Evolutionary conservation across 75 land plant genomes (phyloP).

Genomic region (Pinus albicaulis): DNA sequence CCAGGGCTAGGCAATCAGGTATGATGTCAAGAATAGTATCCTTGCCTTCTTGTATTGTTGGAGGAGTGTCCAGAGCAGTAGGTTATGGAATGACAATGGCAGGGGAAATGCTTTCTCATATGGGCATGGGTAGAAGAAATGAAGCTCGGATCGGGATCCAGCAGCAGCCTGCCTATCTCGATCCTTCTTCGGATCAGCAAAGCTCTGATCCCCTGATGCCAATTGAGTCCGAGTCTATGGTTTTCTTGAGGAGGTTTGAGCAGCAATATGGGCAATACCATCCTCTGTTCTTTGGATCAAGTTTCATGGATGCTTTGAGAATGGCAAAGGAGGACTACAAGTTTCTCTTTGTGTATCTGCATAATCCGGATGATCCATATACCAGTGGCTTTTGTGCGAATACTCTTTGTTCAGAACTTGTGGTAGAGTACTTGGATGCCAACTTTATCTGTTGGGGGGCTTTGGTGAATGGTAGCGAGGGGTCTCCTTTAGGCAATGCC

Average conservation of each 20-base stretch:
- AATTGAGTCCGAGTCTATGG: slow-evolving; percentile 23
- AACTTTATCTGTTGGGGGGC: slow-evolving; percentile 65
- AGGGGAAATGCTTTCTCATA: slow-evolving; percentile 6
- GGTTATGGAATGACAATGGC: slow-evolving; percentile 26
- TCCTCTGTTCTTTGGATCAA: slow-evolving; percentile 45
- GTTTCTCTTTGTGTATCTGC: slow-evolving; percentile 52
- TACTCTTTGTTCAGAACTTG: slow-evolving; percentile 46
- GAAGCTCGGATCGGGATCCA: slow-evolving; percentile 2
- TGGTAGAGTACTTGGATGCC: slow-evolving; percentile 45
- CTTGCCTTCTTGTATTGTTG: slow-evolving; percentile 33
- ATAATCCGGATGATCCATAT: slow-evolving; percentile 39
- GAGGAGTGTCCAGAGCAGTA: slow-evolving; percentile 37
- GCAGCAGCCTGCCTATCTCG: not conserved
- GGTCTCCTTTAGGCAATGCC: slow-evolving; percentile 25
- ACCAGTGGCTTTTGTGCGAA: slow-evolving; percentile 35
- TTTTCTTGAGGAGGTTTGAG: slow-evolving; percentile 36
- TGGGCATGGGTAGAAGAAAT: slow-evolving; percentile 20
- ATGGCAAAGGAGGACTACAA: slow-evolving; percentile 41
- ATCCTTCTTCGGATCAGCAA: slow-evolving; percentile 4
- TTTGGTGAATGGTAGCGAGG: slow-evolving; percentile 28
- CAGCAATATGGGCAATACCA: slow-evolving; percentile 37
- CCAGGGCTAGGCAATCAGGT: not conserved
- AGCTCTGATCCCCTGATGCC: not conserved
- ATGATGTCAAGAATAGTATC: slow-evolving; percentile 21
- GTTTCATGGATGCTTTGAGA: slow-evolving; percentile 38